A percentile compares a stretch with the other conserved stretches of the same genome.
Evolutionary conservation across 805 yeast genomes (phyloP).

Genomic region (Spathaspora arborariae): DNA sequence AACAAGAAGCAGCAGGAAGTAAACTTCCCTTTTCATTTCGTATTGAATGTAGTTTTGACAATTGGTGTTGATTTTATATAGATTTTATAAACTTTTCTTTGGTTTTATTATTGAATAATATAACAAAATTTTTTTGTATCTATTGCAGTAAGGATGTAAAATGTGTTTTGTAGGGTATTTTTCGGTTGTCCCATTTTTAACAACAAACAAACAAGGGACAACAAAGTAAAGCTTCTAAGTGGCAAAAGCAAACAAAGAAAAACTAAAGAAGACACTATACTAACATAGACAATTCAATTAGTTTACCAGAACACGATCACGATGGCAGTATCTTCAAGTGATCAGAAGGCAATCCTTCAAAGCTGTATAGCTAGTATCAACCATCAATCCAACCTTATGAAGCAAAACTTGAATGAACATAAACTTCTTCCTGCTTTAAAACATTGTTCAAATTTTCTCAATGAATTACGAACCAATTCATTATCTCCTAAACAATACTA

Average conservation of each 20-base stretch:
- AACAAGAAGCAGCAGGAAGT: too few species aligned
- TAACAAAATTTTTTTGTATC: neutral
- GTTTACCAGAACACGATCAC: neutral
- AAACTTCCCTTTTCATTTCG: too few species aligned
- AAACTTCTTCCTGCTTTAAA: conserved; percentile 83
- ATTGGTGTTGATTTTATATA: neutral
- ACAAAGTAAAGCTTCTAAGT: too few species aligned
- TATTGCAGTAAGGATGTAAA: too few species aligned
- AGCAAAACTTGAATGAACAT: conserved; percentile 60
- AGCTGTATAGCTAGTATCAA: conserved; percentile 43
- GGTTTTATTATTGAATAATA: neutral
- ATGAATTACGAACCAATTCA: conserved; percentile 72
- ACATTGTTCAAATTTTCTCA: conserved; percentile 77
- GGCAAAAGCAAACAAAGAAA: neutral
- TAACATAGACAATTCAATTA: neutral
- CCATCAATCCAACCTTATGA: conserved; percentile 74
- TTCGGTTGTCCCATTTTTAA: neutral
- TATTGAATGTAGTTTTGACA: neutral
- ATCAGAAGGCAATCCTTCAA: conserved; percentile 17
- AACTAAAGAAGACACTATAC: neutral
- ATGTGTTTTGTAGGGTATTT: neutral
- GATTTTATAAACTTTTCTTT: neutral
- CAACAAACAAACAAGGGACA: too few species aligned
- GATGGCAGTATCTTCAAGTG: conserved; percentile 11
- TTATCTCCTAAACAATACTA: conserved; percentile 90